Evolutionary conservation across 208 protist genomes (phyloP), one percentile per base, ranked within the genome.

Genomic region (Herpetomonas samuelpessoai): DNA sequence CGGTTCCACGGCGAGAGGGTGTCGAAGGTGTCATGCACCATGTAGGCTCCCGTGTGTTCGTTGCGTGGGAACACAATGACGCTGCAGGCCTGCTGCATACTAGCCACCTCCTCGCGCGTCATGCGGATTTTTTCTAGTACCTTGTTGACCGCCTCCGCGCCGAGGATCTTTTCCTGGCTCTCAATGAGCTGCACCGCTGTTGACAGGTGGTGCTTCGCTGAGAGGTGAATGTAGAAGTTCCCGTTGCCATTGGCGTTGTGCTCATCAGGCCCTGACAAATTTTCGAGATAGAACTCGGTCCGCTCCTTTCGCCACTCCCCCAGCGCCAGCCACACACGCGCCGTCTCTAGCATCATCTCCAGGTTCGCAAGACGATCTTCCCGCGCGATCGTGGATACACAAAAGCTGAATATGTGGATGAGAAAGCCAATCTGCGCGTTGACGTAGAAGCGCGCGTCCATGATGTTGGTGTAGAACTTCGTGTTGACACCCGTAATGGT

Each of bases 161-260:
- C 83, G 38, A 93, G 48, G n/a, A 86, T 49, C 16, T 62, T 48
- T 4, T 66, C 71, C 52, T 91, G 76, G 41, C 62, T 45, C 26
- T 82, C 60, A 24, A 92, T 68, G 14, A 92, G 56, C 21, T 78
- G 45, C 14, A 88, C 63, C n/a, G 84, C 78, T 53, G 57, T 55
- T 4, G 59, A 56, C 45, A 96, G 49, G 71, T 96, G 90, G 50
- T 81, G 59, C 56, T 88, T 83, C n/a, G 83, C 90, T n/a, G 83
- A 91, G 45, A 96, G 75, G 60, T 92, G 73, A 44, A 92, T 76
- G 75, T 94, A 96, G 67, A 96, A 96, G 65, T 92, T 96, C 38
- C 86, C 86, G 1, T 76, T 80, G 4, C 76, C 71, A 55, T 72
- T 81, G 45, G 69, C 77, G 62, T 93, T 93, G 68, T 96, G 91